Percentiles rank a stretch among this genome's conserved stretches.
These are phyloP conservation scores for Candida gorgasii DNA, from an alignment of 805 yeast genomes.

Conservation along the genomic window DNA sequence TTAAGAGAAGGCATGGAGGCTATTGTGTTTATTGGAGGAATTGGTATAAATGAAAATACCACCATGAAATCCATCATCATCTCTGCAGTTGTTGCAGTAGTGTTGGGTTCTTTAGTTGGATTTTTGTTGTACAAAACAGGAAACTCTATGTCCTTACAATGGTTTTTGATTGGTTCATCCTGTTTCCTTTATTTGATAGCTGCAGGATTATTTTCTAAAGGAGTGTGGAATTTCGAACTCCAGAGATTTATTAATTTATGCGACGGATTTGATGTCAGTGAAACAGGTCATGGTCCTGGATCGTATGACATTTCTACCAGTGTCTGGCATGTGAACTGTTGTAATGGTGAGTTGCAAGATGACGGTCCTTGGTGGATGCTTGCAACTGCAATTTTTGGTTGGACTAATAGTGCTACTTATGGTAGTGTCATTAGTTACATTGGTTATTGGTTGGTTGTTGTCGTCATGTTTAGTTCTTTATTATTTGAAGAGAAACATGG, in stretches of 20 bases:
- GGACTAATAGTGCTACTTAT: conserved; percentile 93
- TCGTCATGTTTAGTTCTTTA: conserved; percentile 44
- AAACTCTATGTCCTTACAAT: conserved; percentile 70
- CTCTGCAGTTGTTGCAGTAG: conserved; percentile 55
- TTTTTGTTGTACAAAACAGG: conserved; percentile 73
- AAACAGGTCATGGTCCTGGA: conserved; percentile 91
- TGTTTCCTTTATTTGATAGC: conserved; percentile 82
- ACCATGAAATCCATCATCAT: conserved; percentile 55
- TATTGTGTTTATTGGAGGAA: conserved; percentile 87
- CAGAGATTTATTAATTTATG: conserved; percentile 74
- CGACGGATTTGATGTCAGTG: conserved; percentile 81
- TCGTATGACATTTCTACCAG: conserved; percentile 77
- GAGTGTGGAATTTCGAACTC: conserved; percentile 87
- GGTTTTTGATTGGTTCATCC: conserved; percentile 72
- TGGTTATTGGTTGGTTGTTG: conserved; percentile 63
- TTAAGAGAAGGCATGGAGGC: conserved; percentile 91
- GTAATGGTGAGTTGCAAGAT: conserved; percentile 82
- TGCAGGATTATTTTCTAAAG: conserved; percentile 82
- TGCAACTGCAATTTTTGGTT: conserved; percentile 83
- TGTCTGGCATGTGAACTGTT: conserved; percentile 94
- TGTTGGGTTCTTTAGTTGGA: conserved; percentile 66
- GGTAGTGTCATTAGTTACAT: conserved; percentile 79
- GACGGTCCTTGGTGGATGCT: conserved; percentile 80
- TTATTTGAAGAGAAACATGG: conserved; percentile 58
- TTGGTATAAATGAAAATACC: conserved; percentile 44